Conservation (phyloP, 495 filamentous ascomycete genomes). For the Podospora fimiseda region DNA sequence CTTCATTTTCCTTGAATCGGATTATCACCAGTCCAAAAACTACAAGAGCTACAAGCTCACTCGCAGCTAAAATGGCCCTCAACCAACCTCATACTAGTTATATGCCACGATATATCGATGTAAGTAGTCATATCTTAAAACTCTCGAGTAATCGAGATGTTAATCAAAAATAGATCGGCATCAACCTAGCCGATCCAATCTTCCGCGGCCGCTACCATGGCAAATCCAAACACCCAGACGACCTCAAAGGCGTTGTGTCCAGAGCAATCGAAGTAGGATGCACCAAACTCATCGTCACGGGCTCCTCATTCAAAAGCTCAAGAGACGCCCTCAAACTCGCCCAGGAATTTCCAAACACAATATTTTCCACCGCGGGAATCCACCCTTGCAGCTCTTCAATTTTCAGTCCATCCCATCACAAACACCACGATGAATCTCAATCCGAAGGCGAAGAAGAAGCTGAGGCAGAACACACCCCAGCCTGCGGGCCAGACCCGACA, state of each 20-base stretch:
- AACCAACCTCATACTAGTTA: constrained; percentile 22
- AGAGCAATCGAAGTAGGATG: constrained; percentile 73
- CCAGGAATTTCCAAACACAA: constrained; percentile 64
- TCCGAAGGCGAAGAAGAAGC: constrained; percentile 26
- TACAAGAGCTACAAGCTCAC: background rate
- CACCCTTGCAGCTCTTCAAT: constrained; percentile 77
- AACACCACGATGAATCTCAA: constrained; percentile 41
- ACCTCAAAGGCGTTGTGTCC: constrained; percentile 68
- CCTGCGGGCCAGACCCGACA: constrained; percentile 37
- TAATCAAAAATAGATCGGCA: constrained; percentile 57
- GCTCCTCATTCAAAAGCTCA: constrained; percentile 78
- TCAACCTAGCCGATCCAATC: constrained; percentile 87
- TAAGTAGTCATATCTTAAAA: constrained; percentile 28
- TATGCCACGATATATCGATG: constrained; percentile 54
- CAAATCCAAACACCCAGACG: constrained; percentile 70
- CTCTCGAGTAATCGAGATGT: background rate
- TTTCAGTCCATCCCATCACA: constrained; percentile 54
- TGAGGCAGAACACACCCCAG: constrained; percentile 34
- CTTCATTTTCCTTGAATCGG: constrained; percentile 1
- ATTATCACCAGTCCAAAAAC: constrained; percentile 6
- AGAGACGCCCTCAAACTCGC: constrained; percentile 67
- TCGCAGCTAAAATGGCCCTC: constrained; percentile 15
- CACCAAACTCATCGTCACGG: constrained; percentile 85
- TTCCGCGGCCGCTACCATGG: constrained; percentile 81
- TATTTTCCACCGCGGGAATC: constrained; percentile 85